phyloP scores from a whole-genome alignment of 176 grass and related monocot genomes.

The Alloteropsis semialata region DNA sequence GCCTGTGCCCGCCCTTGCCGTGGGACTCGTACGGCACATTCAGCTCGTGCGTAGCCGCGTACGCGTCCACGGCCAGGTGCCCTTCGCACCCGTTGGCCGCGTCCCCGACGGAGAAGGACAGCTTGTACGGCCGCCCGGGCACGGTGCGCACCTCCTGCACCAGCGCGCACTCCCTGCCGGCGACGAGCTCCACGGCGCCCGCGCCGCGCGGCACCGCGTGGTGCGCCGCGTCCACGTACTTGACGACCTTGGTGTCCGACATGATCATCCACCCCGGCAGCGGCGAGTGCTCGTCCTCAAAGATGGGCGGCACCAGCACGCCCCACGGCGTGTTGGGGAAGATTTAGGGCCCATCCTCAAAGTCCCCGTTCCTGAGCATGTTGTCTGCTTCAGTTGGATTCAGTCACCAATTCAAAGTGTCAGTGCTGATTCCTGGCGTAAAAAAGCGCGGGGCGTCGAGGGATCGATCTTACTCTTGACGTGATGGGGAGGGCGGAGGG shows the following conservation, averaged over 20 bases:
- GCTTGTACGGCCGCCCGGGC: conserved; percentile 21
- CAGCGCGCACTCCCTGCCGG: conserved; percentile 46
- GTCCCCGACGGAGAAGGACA: conserved; percentile 42
- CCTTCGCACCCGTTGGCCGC: conserved; percentile 33
- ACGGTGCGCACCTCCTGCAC: conserved; percentile 41
- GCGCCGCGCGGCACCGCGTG: conserved; percentile 42
- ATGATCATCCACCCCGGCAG: conserved; percentile 46
- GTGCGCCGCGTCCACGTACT: conserved; percentile 61
- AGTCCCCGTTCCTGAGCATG: conserved; percentile 49
- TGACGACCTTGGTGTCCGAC: conserved; percentile 51
- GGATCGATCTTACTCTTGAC: conserved; percentile 18
- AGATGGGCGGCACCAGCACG: conserved; percentile 53
- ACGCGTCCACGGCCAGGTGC: conserved; percentile 33
- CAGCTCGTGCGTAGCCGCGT: background rate
- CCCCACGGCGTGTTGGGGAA: conserved; percentile 45
- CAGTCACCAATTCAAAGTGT: background rate
- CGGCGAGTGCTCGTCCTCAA: conserved; percentile 53
- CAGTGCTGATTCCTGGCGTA: background rate
- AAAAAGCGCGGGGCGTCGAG: background rate
- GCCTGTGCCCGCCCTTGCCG: conserved; percentile 38
- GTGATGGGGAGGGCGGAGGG: background rate
- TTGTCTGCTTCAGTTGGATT: conserved; percentile 17
- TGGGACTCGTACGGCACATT: conserved; percentile 34
- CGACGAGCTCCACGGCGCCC: conserved; percentile 53
- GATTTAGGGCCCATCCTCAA: conserved; percentile 61